Percentiles rank a stretch among this genome's conserved stretches.
phyloP scores from a whole-genome alignment of 805 yeast genomes.

The Wickerhamomyces mucosus region DNA sequence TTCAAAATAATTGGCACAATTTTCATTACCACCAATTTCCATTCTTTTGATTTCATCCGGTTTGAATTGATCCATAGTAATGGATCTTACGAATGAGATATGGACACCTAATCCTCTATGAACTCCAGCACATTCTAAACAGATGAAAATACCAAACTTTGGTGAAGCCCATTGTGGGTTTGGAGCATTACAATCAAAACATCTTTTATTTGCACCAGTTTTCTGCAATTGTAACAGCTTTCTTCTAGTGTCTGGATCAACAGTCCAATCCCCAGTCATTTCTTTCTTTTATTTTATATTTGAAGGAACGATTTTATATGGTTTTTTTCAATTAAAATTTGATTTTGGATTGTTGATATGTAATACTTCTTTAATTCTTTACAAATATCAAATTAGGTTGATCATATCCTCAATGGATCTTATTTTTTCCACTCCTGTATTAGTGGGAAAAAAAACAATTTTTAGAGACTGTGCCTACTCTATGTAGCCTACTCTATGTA shows the following conservation, averaged over 20 bases:
- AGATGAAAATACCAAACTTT: constrained; percentile 92
- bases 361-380: too few relatives aligned
- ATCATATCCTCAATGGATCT: too few relatives aligned
- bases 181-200: constrained; percentile 91
- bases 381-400: too few relatives aligned
- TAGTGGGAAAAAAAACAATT: too few relatives aligned
- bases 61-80: constrained; percentile 98
- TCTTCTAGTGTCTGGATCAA: constrained; percentile 88
- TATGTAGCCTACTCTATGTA: too few relatives aligned
- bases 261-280: constrained; percentile 59
- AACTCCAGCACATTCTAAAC: constrained; percentile 95
- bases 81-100: constrained; percentile 89
- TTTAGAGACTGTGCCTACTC: too few relatives aligned
- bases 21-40: constrained; percentile 91
- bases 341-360: too few relatives aligned
- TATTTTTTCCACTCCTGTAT: too few relatives aligned
- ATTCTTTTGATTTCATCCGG: constrained; percentile 81
- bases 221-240: constrained; percentile 70
- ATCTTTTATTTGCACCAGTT: constrained; percentile 72
- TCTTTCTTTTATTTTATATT: background rate
- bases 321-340: too few relatives aligned
- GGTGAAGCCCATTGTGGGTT: constrained; percentile 99
- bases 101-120: constrained; percentile 97
- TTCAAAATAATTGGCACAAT: constrained; percentile 58
- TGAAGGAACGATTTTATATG: background rate